Base-by-base conservation (phyloP, 2,329 filamentous ascomycete genomes). In the Botrytis medusae region DNA sequence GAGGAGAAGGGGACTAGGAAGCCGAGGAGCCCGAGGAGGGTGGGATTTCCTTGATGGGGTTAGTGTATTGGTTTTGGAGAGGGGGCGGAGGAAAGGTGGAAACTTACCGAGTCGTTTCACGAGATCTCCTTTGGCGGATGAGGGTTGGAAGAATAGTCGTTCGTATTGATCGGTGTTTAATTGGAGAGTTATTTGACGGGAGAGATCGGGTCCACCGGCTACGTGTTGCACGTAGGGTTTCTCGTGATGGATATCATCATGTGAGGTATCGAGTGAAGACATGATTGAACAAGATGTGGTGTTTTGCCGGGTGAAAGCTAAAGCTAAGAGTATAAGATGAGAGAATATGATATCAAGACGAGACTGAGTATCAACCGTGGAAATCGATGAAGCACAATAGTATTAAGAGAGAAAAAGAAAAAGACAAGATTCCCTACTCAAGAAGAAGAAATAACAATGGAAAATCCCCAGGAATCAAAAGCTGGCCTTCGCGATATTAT, bases 101-200 rank as follows among this genome's bases (percentile, higher is more conserved):
- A 29, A 54, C 70, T 25, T 74, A 75, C 75, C 75, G 29, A 76
- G 69, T 18, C 72, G 69, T 59, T 75, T 75, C n/a, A 74, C 61
- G 9, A 76, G 67, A 67, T 75, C 74, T n/a, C 72, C 75, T 42
- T 75, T 75, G 8, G 74, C 65, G 25, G 72, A 59, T 16, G 51
- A 69, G 16, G 75, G 74, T 51, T 76, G 75, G 67, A 75, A 76
- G 67, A 76, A 76, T 4, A 76, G 54, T 37, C 74, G 65, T 60
- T 76, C 75, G 54, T 75, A 76, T 67, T 76, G 74, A 34, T 75
- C 74, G 7, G 72, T 14, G 59, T 54, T 74, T 16, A 76, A 40
- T 46, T 62, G 57, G 7, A 76, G 62, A 9, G 74, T 75, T 29
- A 72, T 71, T 51, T 71, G 59, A 63, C 59, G 59, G 3, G 69